These are phyloP conservation scores for Durio zibethinus DNA, from an alignment of 345 rosid genomes.

Conservation along the genomic window DNA sequence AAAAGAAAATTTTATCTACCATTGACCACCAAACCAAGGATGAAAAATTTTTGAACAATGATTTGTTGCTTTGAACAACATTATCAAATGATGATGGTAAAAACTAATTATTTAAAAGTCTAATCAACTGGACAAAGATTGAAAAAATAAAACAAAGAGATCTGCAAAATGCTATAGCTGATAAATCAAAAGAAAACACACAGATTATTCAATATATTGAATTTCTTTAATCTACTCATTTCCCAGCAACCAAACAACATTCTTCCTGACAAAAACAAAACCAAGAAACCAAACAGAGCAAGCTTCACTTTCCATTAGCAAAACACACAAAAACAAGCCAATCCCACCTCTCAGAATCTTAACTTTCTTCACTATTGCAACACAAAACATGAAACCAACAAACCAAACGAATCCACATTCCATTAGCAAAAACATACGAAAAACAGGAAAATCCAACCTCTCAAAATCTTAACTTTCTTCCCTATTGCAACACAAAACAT, in stretches of 20 bases:
- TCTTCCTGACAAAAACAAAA: background rate
- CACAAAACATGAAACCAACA: background rate
- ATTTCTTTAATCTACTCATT: background rate
- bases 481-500: no score
- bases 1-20: background rate
- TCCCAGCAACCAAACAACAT: slow-evolving; percentile 2
- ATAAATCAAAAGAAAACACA: background rate
- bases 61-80: background rate
- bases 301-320: background rate
- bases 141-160: background rate
- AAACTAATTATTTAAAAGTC: background rate
- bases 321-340: background rate
- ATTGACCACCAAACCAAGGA: background rate
- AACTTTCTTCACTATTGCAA: background rate
- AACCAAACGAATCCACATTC: background rate
- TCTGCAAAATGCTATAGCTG: background rate
- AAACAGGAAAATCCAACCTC: no score
- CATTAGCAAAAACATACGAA: background rate
- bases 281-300: background rate
- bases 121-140: background rate
- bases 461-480: no score
- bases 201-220: background rate
- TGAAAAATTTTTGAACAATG: background rate
- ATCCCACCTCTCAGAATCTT: background rate
- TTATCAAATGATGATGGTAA: background rate